Evolutionary conservation across 129 eudicot genomes (phyloP), one percentile per base, ranked within the genome.

Genomic region (Lonicera japonica): DNA sequence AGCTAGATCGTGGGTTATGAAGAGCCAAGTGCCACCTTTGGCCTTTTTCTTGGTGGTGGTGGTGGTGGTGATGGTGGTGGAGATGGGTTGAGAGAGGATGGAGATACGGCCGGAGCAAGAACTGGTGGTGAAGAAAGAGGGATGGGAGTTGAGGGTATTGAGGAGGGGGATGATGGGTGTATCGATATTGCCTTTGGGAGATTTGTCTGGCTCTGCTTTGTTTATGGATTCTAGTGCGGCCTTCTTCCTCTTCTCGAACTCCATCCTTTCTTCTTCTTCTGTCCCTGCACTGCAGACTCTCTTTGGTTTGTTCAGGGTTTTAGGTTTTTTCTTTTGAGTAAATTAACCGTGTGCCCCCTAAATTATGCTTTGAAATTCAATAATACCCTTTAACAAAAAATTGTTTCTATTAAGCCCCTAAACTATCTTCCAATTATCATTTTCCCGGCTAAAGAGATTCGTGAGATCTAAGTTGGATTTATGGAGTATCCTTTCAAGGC

Each of bases 101-200:
- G 99, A 92, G 73, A 92, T 92, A 41, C 99, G 90, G 74, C 99
- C 99, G 39, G 99, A 92, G 80, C 99, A 92, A 53, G 99, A 92
- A 63, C 95, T 84, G 75, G 99, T 92, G 68, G 99, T 92, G 87
- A 85, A 92, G 82, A 71, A 88, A 10, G 75, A 78, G 53, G 91
- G 85, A 73, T 85, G 95, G 62, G 86, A 66, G 66, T 92, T 92
- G 57, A 92, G 59, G 76, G 89, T 56, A 40, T 69, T 25, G 34
- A 92, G 77, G 50, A 88, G 85, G 21, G 96, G 96, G 70, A 92
- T 69, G 19, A 92, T 72, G 13, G 91, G 95, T 8, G 71, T 14
- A 74, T 88, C 99, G 8, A 88, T 58, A 68, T 57, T 72, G 69
- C 99, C 99, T 82, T 92, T 92, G 2, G 99, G 96, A 4, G 99